These are phyloP conservation scores for Eremomyces bilateralis DNA, from an alignment of 495 filamentous ascomycete species.

Conservation along the genomic window DNA sequence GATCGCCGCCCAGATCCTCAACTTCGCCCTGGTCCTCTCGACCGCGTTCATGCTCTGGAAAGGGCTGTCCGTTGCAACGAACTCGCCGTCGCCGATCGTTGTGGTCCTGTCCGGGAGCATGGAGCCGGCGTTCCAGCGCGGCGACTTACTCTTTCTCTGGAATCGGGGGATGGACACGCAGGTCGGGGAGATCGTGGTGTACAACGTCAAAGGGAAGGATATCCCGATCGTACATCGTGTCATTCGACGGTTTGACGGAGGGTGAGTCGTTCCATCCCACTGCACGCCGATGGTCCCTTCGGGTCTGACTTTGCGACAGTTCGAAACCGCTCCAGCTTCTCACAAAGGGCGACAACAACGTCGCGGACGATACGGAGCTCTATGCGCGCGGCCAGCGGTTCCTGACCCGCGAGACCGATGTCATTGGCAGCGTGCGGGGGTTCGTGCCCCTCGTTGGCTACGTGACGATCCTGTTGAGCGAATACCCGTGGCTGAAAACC, in stretches of 20 bases:
- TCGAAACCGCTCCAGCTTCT: conserved; percentile 37
- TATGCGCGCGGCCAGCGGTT: conserved; percentile 72
- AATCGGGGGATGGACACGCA: conserved; percentile 62
- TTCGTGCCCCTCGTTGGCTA: conserved; percentile 94
- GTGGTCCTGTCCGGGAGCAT: conserved; percentile 88
- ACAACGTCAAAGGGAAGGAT: conserved; percentile 78
- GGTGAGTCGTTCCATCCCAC: conserved; percentile 14
- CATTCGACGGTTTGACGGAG: conserved; percentile 30
- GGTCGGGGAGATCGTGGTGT: conserved; percentile 82
- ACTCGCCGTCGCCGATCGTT: conserved; percentile 83
- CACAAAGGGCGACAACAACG: conserved; percentile 98
- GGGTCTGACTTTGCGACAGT: conserved; percentile 10
- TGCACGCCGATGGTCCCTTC: conserved; percentile 9
- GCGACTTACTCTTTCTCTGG: conserved; percentile 86
- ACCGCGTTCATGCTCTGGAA: conserved; percentile 99
- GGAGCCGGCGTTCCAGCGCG: conserved; percentile 94
- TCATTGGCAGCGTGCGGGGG: conserved; percentile 84
- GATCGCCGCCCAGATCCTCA: conserved; percentile 70
- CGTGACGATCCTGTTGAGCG: conserved; percentile 87
- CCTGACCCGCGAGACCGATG: conserved; percentile 61
- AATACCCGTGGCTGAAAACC: conserved; percentile 95
- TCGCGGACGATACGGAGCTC: conserved; percentile 82
- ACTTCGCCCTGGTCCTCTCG: conserved; percentile 83
- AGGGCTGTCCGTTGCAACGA: conserved; percentile 62
- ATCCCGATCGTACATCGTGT: conserved; percentile 89